Conservation (phyloP, 179 eudicot genomes). For the Pouteria campechiana region DNA sequence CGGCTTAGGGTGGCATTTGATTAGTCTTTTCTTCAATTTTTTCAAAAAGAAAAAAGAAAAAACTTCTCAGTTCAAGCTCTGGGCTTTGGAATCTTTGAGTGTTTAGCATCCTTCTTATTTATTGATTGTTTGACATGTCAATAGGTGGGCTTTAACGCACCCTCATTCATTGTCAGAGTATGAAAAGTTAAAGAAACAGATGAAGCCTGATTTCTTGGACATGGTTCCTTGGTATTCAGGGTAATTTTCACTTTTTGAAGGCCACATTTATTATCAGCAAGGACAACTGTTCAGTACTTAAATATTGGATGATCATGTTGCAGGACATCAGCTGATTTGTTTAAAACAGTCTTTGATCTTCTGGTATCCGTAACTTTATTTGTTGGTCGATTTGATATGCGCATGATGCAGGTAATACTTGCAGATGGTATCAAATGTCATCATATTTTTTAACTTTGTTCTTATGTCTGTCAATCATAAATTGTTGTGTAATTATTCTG, state of each 20-base stretch:
- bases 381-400: slow-evolving; percentile 99
- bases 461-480: not conserved
- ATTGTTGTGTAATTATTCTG: not conserved
- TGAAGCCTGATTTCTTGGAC: slow-evolving; percentile 86
- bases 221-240: slow-evolving; percentile 99
- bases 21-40: too few relatives aligned
- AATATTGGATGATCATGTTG: slow-evolving; percentile 13
- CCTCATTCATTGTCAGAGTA: slow-evolving; percentile 62
- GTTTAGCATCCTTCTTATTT: slow-evolving; percentile 9
- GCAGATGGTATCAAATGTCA: not conserved
- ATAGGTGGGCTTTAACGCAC: slow-evolving; percentile 99
- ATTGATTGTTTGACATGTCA: slow-evolving; percentile 16
- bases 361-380: slow-evolving; percentile 92
- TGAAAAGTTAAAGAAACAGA: slow-evolving; percentile 69
- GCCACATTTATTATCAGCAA: not conserved
- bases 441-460: not conserved
- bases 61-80: too few relatives aligned
- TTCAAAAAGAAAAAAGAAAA: too few relatives aligned
- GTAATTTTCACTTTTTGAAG: slow-evolving; percentile 19
- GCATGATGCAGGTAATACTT: slow-evolving; percentile 92
- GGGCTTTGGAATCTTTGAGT: too few relatives aligned
- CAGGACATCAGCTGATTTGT: slow-evolving; percentile 99
- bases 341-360: slow-evolving; percentile 96
- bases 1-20: too few relatives aligned
- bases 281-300: not conserved